These are phyloP conservation scores for Pythium vanterpoolii DNA, from an alignment of 352 stramenopile genomes.

Conservation along the genomic window DNA sequence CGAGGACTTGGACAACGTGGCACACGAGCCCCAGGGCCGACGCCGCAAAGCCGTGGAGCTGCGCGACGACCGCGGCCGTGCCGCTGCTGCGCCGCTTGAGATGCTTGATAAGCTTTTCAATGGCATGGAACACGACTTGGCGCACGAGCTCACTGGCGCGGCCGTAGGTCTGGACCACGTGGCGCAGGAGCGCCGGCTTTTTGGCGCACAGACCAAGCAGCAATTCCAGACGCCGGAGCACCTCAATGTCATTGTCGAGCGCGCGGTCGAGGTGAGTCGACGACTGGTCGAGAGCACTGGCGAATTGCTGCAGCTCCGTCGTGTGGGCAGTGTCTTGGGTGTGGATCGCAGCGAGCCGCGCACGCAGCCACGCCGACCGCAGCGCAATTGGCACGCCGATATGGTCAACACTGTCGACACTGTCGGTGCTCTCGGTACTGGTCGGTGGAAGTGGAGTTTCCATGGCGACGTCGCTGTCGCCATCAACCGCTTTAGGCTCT, in stretches of 20 bases:
- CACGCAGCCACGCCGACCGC: slow-evolving; percentile 17
- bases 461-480: neutral
- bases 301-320: slow-evolving; percentile 39
- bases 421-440: neutral
- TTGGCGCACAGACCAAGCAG: slow-evolving; percentile 74
- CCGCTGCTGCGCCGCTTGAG: slow-evolving; percentile 57
- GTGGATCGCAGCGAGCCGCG: slow-evolving; percentile 13
- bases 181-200: slow-evolving; percentile 56
- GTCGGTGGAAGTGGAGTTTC: neutral
- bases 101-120: slow-evolving; percentile 87
- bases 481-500: no score
- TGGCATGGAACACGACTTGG: slow-evolving; percentile 65
- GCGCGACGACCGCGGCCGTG: slow-evolving; percentile 52
- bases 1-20: slow-evolving; percentile 76
- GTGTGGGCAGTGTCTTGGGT: slow-evolving; percentile 5
- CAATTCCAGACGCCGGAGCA: slow-evolving; percentile 66
- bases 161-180: slow-evolving; percentile 60
- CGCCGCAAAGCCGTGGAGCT: slow-evolving; percentile 61
- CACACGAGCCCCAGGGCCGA: slow-evolving; percentile 64
- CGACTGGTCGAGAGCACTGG: slow-evolving; percentile 26
- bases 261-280: slow-evolving; percentile 14
- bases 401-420: no score
- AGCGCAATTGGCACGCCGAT: no score
- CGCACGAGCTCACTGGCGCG: slow-evolving; percentile 56
- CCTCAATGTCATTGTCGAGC: slow-evolving; percentile 46